Evolutionary conservation across 768 basidiomycete genomes (phyloP).

Genomic region (Lactarius quietus): DNA sequence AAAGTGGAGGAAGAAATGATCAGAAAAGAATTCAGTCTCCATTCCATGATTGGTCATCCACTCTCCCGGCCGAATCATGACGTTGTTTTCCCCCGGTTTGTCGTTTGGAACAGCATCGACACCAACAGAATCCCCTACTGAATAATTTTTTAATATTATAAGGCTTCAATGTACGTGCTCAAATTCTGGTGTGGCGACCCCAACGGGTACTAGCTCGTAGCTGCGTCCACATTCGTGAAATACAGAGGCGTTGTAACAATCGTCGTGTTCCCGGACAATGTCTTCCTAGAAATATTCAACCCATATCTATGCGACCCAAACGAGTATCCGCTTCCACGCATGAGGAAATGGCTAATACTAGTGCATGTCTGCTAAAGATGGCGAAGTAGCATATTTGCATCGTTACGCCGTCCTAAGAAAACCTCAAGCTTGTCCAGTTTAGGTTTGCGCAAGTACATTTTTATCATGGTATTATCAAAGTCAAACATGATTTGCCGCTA

Average conservation of each 20-base stretch:
- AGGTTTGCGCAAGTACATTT: too few species aligned
- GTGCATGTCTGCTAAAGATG: not conserved
- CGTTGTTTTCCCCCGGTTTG: not conserved
- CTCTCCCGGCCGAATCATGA: not conserved
- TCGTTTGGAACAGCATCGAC: not conserved
- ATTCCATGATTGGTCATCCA: too few species aligned
- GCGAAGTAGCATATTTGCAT: not conserved
- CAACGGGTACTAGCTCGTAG: not conserved
- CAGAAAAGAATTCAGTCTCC: too few species aligned
- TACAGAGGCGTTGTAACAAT: not conserved
- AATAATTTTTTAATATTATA: not conserved
- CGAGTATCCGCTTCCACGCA: not conserved
- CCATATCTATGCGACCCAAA: not conserved
- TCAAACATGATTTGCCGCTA: too few species aligned
- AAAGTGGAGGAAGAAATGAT: too few species aligned
- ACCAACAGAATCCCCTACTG: not conserved
- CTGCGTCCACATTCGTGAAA: not conserved
- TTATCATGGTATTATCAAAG: too few species aligned
- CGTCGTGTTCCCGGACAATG: not conserved
- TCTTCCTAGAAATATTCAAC: not conserved
- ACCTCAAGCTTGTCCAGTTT: not conserved
- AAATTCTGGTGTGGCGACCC: not conserved
- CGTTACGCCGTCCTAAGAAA: not conserved
- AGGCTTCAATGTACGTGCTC: not conserved
- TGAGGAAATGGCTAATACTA: not conserved